These are phyloP conservation scores for Coniferiporia sulphurascens DNA, from an alignment of 1,284 basidiomycete species.

Conservation along the genomic window DNA sequence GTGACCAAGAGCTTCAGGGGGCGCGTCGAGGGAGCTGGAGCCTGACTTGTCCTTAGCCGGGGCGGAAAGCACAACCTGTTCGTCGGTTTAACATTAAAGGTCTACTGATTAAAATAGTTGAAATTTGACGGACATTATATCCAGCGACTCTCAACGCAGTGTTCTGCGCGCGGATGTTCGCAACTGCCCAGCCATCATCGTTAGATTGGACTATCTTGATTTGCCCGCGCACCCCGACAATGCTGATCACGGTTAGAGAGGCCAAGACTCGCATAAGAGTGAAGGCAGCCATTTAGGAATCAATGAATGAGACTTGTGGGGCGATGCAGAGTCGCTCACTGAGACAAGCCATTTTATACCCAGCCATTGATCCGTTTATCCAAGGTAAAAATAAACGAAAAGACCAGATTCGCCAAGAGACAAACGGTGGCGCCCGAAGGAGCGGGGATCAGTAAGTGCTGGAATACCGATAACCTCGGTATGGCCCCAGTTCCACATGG, in stretches of 20 bases:
- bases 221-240: not conserved
- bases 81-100: not conserved
- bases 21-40: conserved; percentile 23
- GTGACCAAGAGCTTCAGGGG: conserved; percentile 26
- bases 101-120: no score
- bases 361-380: no score
- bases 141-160: conserved; percentile 35
- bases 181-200: conserved; percentile 14
- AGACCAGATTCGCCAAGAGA: no score
- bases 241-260: not conserved
- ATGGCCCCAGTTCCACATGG: no score
- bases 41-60: conserved; percentile 24
- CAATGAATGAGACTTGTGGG: no score
- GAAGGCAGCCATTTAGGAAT: not conserved
- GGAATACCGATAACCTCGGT: no score
- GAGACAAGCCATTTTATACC: no score
- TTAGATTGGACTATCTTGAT: conserved; percentile 7
- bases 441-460: no score
- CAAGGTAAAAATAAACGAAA: no score
- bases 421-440: no score
- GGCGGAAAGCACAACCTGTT: conserved; percentile 22
- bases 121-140: conserved; percentile 32
- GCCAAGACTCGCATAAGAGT: not conserved
- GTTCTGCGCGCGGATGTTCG: conserved; percentile 27
- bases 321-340: no score